These are phyloP conservation scores for Aristolochia contorta DNA, from an alignment of 164 flowering plant genomes.

Conservation along the genomic window DNA sequence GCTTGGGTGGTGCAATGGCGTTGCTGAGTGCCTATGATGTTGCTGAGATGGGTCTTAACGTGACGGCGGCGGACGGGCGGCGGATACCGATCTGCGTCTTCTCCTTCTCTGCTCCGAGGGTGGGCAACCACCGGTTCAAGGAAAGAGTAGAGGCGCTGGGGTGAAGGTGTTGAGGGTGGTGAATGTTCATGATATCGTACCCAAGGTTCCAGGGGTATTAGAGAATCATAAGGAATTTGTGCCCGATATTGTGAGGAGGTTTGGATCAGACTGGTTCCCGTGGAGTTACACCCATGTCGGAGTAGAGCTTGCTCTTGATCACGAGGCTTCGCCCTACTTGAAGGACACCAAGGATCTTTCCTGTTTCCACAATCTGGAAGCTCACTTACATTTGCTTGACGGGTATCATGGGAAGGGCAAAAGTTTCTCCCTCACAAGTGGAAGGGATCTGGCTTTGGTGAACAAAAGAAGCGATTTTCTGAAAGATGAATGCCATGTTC, in stretches of 20 bases:
- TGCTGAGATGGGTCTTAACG: constrained; percentile 48
- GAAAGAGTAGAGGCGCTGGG: constrained; percentile 54
- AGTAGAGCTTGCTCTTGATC: constrained; percentile 51
- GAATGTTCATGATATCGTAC: constrained; percentile 69
- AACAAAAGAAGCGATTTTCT: constrained; percentile 57
- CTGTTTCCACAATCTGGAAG: constrained; percentile 56
- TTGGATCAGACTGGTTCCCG: constrained; percentile 36
- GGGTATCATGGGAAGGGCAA: constrained; percentile 51
- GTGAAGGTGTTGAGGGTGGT: constrained; percentile 54
- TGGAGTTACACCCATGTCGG: constrained; percentile 90
- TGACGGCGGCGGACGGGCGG: not conserved
- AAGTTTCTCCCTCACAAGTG: constrained; percentile 25
- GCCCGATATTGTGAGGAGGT: constrained; percentile 30
- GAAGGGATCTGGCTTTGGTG: constrained; percentile 57
- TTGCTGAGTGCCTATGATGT: constrained; percentile 63
- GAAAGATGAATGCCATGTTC: constrained; percentile 45
- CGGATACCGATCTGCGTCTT: constrained; percentile 44
- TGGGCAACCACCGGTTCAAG: constrained; percentile 66
- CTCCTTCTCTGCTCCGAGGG: constrained; percentile 75
- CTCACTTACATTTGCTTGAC: constrained; percentile 51
- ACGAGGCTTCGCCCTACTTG: constrained; percentile 39
- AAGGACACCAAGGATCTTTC: constrained; percentile 26
- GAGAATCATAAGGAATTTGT: constrained; percentile 52
- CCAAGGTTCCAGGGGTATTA: constrained; percentile 66
- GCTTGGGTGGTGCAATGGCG: constrained; percentile 59